Percentiles rank a stretch among this genome's conserved stretches.
phyloP scores from a whole-genome alignment of 495 filamentous ascomycete species.

The Podospora appendiculata region DNA sequence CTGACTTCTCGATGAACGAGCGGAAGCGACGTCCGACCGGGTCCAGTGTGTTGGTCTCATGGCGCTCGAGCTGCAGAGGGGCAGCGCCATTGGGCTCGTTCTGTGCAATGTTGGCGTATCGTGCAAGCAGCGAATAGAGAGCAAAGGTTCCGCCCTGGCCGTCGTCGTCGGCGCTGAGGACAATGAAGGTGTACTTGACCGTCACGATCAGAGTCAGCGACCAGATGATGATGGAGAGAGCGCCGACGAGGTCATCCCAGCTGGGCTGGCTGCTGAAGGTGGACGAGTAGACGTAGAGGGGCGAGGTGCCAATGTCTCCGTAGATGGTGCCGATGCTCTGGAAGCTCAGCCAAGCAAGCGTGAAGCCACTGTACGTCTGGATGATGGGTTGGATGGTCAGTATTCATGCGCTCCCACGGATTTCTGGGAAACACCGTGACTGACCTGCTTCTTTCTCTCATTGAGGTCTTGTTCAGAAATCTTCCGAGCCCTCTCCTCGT shows the following conservation, averaged over 20 bases:
- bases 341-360: constrained; percentile 15
- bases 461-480: constrained; percentile 22
- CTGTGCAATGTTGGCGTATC: constrained; percentile 44
- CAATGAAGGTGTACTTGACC: constrained; percentile 63
- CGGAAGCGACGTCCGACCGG: constrained; percentile 44
- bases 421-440: background rate
- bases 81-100: constrained; percentile 41
- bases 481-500: constrained; percentile 12
- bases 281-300: constrained; percentile 65
- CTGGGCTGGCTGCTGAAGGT: constrained; percentile 54
- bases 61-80: constrained; percentile 49
- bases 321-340: constrained; percentile 67
- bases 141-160: constrained; percentile 62
- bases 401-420: too few relatives aligned
- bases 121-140: constrained; percentile 15
- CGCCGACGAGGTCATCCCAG: constrained; percentile 58
- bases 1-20: constrained; percentile 49
- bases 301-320: constrained; percentile 66
- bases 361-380: constrained; percentile 13
- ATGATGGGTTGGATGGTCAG: too few relatives aligned
- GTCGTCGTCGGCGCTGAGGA: constrained; percentile 67
- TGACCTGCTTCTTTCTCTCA: constrained; percentile 25
- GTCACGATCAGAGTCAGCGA: constrained; percentile 65
- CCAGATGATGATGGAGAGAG: constrained; percentile 68
- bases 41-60: constrained; percentile 45